Evolutionary conservation across 1,139 yeast genomes (phyloP), one percentile per base, ranked within the genome.

Genomic region (Wickerhamomyces sp.): DNA sequence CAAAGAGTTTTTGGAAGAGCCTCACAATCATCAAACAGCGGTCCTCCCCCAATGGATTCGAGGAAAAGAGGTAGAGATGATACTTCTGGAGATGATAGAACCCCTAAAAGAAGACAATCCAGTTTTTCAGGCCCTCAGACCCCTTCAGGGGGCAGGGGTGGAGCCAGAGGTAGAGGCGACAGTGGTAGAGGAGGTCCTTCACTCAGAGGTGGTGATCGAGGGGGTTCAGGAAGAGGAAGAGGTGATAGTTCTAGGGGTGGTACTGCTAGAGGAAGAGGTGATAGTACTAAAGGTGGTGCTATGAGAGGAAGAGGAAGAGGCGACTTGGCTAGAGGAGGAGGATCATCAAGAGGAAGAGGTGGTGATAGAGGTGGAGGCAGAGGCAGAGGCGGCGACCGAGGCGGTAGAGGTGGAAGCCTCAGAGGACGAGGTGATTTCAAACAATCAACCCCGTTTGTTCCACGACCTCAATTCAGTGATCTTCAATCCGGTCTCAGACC

Each of bases 11-110:
- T 50, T 37, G 51, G 51, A 23, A 27, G 29, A 6, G n/a, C 42
- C 1, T 27, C 42, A 4, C 14, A 47, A 5, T 29, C 40, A 7
- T 11, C 41, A 32, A 31, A 34, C 6, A 36, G 13, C 10, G n/a
- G 45, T 5, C 27, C 36, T 10, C 42, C 44, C 6, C 35, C 43
- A n/a, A 11, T 4, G 23, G 23, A 18, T 18, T 18, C 47, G 18
- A 40, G 44, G 40, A 49, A 49, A 41, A 49, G 54, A 45, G 13
- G 35, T 10, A 38, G 46, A 11, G 45, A 46, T n/a, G 46, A 45
- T 11, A 40, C 23, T 13, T 27, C 27, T 4, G 30, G n/a, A 9
- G 32, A 32, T 18, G 36, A 40, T 7, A 29, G 38, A 4, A 18
- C 38, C 13, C 37, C 42, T 7, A 39, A 32, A 7, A 46, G 36